phyloP scores from a whole-genome alignment of 257 asterid species.

The Solanum neorickii region DNA sequence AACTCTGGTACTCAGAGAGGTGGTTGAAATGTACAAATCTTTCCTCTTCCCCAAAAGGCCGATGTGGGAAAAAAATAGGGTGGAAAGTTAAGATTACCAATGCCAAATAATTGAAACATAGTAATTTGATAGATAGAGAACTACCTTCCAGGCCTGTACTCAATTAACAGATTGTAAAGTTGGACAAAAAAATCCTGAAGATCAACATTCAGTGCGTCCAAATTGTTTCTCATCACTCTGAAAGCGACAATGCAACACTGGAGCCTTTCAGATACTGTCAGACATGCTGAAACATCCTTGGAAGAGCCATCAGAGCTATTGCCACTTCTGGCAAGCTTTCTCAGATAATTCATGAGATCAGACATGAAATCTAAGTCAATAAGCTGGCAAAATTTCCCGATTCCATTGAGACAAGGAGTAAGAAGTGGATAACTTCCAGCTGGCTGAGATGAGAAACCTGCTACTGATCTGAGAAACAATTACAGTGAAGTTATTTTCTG shows the following conservation, averaged over 20 bases:
- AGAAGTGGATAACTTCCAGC: conserved; percentile 67
- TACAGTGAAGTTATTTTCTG: background rate
- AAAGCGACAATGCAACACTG: conserved; percentile 93
- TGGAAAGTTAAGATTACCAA: background rate
- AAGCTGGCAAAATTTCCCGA: conserved; percentile 79
- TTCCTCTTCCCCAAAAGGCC: background rate
- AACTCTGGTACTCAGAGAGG: background rate
- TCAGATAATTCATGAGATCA: conserved; percentile 68
- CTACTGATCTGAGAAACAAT: conserved; percentile 38
- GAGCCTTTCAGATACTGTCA: conserved; percentile 72
- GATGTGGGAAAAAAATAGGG: background rate
- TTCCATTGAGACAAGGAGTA: conserved; percentile 80
- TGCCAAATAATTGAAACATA: background rate
- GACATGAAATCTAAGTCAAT: conserved; percentile 93
- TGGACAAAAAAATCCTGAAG: conserved; percentile 78
- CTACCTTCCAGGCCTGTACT: conserved; percentile 89
- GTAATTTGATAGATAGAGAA: background rate
- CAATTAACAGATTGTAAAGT: conserved; percentile 74
- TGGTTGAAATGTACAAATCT: background rate
- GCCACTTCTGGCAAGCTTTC: conserved; percentile 71
- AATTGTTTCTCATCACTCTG: conserved; percentile 81
- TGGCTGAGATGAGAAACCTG: conserved; percentile 21
- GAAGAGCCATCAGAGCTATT: conserved; percentile 26
- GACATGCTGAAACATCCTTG: conserved; percentile 23
- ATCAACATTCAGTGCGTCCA: conserved; percentile 92